A percentile compares a stretch with the other conserved stretches of the same genome.
phyloP scores from a whole-genome alignment of 306 rosid species.

The Lathyrus sativus region DNA sequence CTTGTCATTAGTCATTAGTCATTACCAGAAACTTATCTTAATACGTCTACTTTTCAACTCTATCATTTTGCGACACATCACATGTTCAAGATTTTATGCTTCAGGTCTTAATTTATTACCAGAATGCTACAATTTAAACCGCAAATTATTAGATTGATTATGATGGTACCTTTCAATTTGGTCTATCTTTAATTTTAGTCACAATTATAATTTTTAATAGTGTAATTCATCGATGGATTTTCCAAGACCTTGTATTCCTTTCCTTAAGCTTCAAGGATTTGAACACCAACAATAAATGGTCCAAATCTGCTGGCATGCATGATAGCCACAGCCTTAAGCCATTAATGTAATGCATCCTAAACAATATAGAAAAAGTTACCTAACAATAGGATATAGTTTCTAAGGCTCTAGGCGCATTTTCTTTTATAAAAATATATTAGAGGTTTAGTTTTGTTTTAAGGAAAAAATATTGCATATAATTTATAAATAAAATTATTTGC shows the following conservation, averaged over 20 bases:
- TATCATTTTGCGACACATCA: slow-evolving; percentile 36
- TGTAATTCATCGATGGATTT: background rate
- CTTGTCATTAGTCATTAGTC: background rate
- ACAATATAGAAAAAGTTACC: background rate
- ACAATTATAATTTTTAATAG: background rate
- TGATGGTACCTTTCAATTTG: background rate
- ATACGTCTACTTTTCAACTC: slow-evolving; percentile 37
- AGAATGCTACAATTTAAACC: background rate
- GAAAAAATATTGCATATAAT: too few relatives aligned
- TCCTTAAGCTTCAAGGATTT: background rate
- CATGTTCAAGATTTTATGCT: slow-evolving; percentile 15
- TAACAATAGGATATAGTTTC: background rate
- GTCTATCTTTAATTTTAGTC: background rate
- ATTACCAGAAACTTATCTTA: slow-evolving; percentile 32
- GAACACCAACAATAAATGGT: background rate
- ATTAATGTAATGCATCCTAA: background rate
- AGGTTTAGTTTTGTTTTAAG: too few relatives aligned
- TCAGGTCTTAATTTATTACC: slow-evolving; percentile 1
- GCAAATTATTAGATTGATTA: background rate
- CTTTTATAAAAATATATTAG: too few relatives aligned
- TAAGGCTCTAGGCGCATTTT: background rate
- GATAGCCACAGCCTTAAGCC: background rate
- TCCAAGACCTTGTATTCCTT: background rate
- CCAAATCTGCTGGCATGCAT: slow-evolving; percentile 6
- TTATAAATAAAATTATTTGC: too few relatives aligned